Evolutionary conservation across 2,329 filamentous ascomycete genomes (phyloP).

Genomic region (Venturia aucupariae): DNA sequence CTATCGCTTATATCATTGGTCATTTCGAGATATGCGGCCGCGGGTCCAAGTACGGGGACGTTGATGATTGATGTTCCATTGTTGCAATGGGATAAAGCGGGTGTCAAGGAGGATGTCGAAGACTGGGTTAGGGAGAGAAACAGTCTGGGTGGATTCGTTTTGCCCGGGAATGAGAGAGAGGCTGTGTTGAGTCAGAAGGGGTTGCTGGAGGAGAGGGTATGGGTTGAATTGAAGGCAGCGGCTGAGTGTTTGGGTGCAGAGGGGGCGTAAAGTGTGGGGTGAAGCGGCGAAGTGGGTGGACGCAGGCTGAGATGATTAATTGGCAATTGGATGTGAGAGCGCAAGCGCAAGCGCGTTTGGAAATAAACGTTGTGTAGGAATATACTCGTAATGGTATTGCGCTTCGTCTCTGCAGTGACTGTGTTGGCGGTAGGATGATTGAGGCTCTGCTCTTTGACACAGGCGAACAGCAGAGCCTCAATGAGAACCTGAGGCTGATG

Average conservation of each 20-base stretch:
- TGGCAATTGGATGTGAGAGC: not conserved
- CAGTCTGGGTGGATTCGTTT: slow-evolving; percentile 60
- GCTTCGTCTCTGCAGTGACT: not conserved
- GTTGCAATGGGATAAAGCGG: slow-evolving; percentile 64
- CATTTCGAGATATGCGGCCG: slow-evolving; percentile 54
- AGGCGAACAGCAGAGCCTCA: no score
- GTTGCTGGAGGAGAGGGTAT: slow-evolving; percentile 64
- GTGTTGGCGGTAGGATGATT: no score
- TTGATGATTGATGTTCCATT: slow-evolving; percentile 55
- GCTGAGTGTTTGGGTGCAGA: slow-evolving; percentile 29
- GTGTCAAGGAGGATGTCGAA: slow-evolving; percentile 72
- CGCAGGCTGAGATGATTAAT: not conserved
- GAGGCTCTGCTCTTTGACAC: no score
- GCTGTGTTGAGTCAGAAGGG: slow-evolving; percentile 45
- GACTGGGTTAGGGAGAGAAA: slow-evolving; percentile 65
- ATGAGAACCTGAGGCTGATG: no score
- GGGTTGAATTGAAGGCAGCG: slow-evolving; percentile 34
- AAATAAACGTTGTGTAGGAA: not conserved
- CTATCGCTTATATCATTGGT: slow-evolving; percentile 68
- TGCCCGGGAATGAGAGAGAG: slow-evolving; percentile 66
- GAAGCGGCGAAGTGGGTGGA: not conserved
- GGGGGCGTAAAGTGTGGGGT: not conserved
- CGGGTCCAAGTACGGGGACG: slow-evolving; percentile 53
- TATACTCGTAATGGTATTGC: not conserved
- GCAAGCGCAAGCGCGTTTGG: no score